phyloP scores from a whole-genome alignment of 2,329 filamentous ascomycete species.

The Aspergillus bombycis region DNA sequence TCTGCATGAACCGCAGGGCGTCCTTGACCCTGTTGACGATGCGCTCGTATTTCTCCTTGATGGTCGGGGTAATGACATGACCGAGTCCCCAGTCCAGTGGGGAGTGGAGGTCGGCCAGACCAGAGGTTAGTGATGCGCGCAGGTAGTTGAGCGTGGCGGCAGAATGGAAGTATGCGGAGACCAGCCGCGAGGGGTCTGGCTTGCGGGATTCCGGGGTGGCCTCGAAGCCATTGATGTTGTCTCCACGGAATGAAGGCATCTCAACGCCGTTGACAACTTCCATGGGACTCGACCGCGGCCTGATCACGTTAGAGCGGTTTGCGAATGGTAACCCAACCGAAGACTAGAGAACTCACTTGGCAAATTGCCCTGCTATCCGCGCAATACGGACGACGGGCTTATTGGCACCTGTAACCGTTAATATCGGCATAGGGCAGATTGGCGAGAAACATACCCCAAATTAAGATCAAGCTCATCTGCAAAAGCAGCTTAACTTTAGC shows the following conservation, averaged over 20 bases:
- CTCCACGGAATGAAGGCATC: constrained; percentile 88
- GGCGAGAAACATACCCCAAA: constrained; percentile 65
- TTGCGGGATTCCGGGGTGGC: constrained; percentile 68
- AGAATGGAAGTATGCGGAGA: constrained; percentile 93
- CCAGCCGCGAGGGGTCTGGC: constrained; percentile 80
- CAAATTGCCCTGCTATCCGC: constrained; percentile 96
- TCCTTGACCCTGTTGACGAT: constrained; percentile 88
- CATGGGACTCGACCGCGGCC: constrained; percentile 81
- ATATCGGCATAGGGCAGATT: constrained; percentile 23
- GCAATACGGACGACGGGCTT: constrained; percentile 90
- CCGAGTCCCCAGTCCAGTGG: constrained; percentile 94
- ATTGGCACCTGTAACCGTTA: constrained; percentile 51
- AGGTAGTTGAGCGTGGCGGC: constrained; percentile 94
- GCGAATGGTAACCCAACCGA: too few relatives aligned
- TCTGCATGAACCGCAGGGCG: constrained; percentile 90
- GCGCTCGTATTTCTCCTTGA: constrained; percentile 82
- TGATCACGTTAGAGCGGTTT: constrained; percentile 15
- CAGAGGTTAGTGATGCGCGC: constrained; percentile 78
- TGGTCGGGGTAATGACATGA: constrained; percentile 79
- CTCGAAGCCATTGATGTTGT: constrained; percentile 88
- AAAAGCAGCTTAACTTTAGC: constrained; percentile 95
- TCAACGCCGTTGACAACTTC: constrained; percentile 79
- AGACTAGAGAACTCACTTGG: constrained; percentile 60
- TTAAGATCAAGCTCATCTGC: constrained; percentile 94
- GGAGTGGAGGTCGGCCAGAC: constrained; percentile 90